Base-by-base conservation (phyloP, 2,329 filamentous ascomycete genomes). In the Colletotrichum costaricense region DNA sequence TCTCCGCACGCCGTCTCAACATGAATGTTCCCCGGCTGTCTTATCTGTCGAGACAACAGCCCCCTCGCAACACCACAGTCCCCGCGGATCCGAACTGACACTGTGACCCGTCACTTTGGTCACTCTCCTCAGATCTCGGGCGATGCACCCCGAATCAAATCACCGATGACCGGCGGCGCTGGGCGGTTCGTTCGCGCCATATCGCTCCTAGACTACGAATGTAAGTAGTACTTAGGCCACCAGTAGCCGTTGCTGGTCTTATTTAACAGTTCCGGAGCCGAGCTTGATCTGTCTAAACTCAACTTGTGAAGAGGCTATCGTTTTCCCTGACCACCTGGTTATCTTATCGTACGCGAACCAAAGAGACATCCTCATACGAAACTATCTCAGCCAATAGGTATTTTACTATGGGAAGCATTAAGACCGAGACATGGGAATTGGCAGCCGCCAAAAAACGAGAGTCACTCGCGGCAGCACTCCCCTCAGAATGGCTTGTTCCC, bases 401-500 rank as follows among this genome's bases (percentile, higher is more conserved):
- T 19, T 19, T 52, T 52, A 52, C 28, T 19, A 73, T 71, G 71
- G 71, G 71, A 19, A 73, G 71, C 52, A 14, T 73, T 2, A 73
- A 73, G 6, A n/a, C 67, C 24, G 67, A 73, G 22, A 24, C 74
- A 14, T 88, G 86, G 86, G 81, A 87, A 76, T 76, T 80, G 5
- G 79, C 85, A 28, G 82, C 81, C 4, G 82, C 82, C n/a, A 79
- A 80, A 67, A 88, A 88, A 77, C 83, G 86, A 30, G 80, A 82
- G 56, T 79, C 82, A 6, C 81, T 88, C 6, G 76, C 75, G 6
- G 79, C 81, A 56, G 87, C 88, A 1, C 90, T 93, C 66, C 90
- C 91, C 1, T 68, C 82, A 1, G 87, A 91, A 77, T 92, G 89
- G 87, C 83, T 85, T 65, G 85, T 93, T 6, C 89, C 90, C 0